These are phyloP conservation scores for Apophysomyces trapeziformis DNA, from an alignment of 371 early-diverging fungal genomes.

Conservation along the genomic window DNA sequence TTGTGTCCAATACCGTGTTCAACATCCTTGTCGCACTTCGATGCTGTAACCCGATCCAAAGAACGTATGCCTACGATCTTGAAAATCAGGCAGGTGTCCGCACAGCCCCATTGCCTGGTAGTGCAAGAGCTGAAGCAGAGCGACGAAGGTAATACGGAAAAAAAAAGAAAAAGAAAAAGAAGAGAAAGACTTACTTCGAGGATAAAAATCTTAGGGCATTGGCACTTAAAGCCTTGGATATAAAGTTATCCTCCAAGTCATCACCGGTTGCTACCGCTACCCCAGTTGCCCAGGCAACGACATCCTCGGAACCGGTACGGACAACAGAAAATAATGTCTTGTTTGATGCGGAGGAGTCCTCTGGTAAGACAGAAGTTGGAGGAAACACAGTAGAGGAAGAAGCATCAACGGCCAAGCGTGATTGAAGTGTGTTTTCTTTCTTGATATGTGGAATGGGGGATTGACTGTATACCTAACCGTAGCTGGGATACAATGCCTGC, in stretches of 20 bases:
- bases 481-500: not conserved
- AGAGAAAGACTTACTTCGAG: not conserved
- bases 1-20: slow-evolving; percentile 55
- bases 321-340: slow-evolving; percentile 12
- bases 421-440: not conserved
- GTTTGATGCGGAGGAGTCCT: slow-evolving; percentile 24
- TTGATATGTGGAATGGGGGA: no score
- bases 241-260: slow-evolving; percentile 53
- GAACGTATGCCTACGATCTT: slow-evolving; percentile 50
- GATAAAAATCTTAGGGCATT: slow-evolving; percentile 46
- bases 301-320: not conserved
- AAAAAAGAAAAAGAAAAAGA: not conserved
- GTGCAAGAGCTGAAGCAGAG: slow-evolving; percentile 69
- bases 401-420: slow-evolving; percentile 14
- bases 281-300: slow-evolving; percentile 7
- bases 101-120: slow-evolving; percentile 54
- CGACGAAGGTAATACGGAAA: slow-evolving; percentile 53
- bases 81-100: slow-evolving; percentile 48
- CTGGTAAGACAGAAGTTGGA: slow-evolving; percentile 2
- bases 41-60: slow-evolving; percentile 53
- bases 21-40: slow-evolving; percentile 50
- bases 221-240: slow-evolving; percentile 69
- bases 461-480: not conserved
- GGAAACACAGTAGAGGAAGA: not conserved
- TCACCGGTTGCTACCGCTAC: slow-evolving; percentile 20